Conservation (phyloP, 352 stramenopile species). For the Vaucheria bursata region DNA sequence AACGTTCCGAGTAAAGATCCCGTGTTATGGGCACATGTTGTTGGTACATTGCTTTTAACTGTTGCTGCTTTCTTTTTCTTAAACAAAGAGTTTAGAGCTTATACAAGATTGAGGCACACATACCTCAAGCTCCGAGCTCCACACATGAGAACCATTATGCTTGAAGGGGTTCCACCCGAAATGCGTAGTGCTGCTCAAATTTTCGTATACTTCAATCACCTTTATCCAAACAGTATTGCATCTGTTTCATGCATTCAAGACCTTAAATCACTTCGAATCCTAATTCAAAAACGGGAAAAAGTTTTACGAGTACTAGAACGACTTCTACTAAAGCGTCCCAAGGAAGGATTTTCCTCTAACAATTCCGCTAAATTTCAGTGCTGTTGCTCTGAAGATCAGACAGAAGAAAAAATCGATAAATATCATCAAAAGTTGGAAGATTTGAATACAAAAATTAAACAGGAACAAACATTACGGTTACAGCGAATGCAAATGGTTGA, state of each 20-base stretch:
- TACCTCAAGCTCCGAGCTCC: slow-evolving; percentile 39
- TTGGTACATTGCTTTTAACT: slow-evolving; percentile 30
- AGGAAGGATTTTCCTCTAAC: slow-evolving; percentile 5
- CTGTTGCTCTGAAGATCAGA: too few relatives aligned
- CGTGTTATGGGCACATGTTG: slow-evolving; percentile 28
- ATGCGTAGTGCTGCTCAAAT: slow-evolving; percentile 34
- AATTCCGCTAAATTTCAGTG: too few relatives aligned
- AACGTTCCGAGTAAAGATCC: slow-evolving; percentile 21
- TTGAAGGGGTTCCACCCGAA: slow-evolving; percentile 46
- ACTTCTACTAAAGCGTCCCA: slow-evolving; percentile 9
- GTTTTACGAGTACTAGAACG: slow-evolving; percentile 41
- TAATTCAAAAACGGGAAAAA: slow-evolving; percentile 29
- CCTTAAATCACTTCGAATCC: slow-evolving; percentile 4
- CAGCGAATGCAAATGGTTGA: slow-evolving; percentile 37
- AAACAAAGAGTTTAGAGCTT: slow-evolving; percentile 33
- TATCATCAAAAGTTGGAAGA: slow-evolving; percentile 13
- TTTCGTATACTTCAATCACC: slow-evolving; percentile 45
- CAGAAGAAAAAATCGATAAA: too few relatives aligned
- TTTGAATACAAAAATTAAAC: slow-evolving; percentile 1
- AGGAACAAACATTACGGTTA: slow-evolving; percentile 33
- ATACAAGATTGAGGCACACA: slow-evolving; percentile 32
- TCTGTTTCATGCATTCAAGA: slow-evolving; percentile 30
- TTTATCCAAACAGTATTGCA: slow-evolving; percentile 44
- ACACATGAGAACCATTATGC: slow-evolving; percentile 45
- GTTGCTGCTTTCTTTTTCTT: slow-evolving; percentile 27